These are phyloP conservation scores for Peniophora sp. DNA, from an alignment of 1,284 basidiomycete genomes.

Conservation along the genomic window DNA sequence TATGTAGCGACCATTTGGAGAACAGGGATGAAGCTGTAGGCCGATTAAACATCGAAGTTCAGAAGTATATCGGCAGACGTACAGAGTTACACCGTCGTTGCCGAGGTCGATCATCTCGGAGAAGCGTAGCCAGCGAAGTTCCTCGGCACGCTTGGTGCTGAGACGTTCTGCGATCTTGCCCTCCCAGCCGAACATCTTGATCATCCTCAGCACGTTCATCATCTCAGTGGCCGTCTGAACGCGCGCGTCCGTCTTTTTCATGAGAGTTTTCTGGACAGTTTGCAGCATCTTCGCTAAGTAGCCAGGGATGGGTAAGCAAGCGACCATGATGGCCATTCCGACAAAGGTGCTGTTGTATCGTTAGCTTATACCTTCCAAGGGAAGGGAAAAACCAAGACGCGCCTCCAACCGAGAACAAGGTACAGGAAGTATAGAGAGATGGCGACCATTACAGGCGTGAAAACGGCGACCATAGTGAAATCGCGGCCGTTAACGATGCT, in stretches of 20 bases:
- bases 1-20: slow-evolving; percentile 17
- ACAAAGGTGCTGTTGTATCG: slow-evolving; percentile 28
- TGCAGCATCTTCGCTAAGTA: slow-evolving; percentile 21
- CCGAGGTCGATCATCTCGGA: slow-evolving; percentile 30
- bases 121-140: slow-evolving; percentile 40
- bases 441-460: slow-evolving; percentile 26
- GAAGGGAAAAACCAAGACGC: neutral
- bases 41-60: too few relatives aligned
- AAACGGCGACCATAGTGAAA: slow-evolving; percentile 14
- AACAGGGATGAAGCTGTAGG: slow-evolving; percentile 50
- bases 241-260: slow-evolving; percentile 36
- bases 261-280: slow-evolving; percentile 20
- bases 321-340: slow-evolving; percentile 45
- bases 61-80: too few relatives aligned
- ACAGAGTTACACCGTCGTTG: slow-evolving; percentile 29
- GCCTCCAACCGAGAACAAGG: slow-evolving; percentile 40
- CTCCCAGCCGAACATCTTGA: slow-evolving; percentile 59
- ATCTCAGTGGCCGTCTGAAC: slow-evolving; percentile 42
- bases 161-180: slow-evolving; percentile 34
- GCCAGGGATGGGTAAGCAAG: slow-evolving; percentile 44
- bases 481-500: slow-evolving; percentile 8
- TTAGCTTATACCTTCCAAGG: neutral
- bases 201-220: slow-evolving; percentile 37
- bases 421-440: slow-evolving; percentile 37
- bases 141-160: slow-evolving; percentile 44